Base-by-base conservation (phyloP, 768 basidiomycete genomes). In the Hortiboletus campestris region DNA sequence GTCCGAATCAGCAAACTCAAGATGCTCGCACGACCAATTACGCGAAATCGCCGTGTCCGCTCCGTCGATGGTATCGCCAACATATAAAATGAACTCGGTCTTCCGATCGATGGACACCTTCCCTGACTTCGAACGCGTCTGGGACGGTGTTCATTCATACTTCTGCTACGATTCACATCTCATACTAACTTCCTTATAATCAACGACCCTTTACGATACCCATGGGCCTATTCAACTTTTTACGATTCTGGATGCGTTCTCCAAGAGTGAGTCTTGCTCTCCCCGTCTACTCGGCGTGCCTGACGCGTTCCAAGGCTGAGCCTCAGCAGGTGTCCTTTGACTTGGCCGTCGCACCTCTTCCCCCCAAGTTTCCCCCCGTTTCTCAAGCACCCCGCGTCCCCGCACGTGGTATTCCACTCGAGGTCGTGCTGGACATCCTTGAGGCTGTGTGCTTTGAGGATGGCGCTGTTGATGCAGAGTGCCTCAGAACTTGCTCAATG, bases 341-440 rank as follows among this genome's bases (percentile, higher is more conserved):
- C 63, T 62, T 81, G 51, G 64, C 69, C 53, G 59, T 74, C 31
- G 52, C 60, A 35, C 52, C 64, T 50, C 65, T 65, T 51, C 61
- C 63, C 51, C 63, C 52, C 45, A 67, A 64, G 44, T 36, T 53
- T 58, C 39, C 50, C 53, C 11, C 61, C 46, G 45, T 38, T 36
- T 51, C 60, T 48, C 57, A 56, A 51, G 34, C 55, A 29, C 64
- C 60, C 52, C 55, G 63, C 56, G 56, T 72, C 39, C 67, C 64
- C 43, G 31, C 55, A 58, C 55, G 60, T 46, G 70, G 67, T 8
- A 72, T 89, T 39, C 88, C 88, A 11, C 74, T 85, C 57, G 88
- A 89, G 70, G 64, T 90, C 45, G 76, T 84, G 40, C 71, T 86
- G 53, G 65, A 78, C 61, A 82, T 90, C 67, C 78, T 89, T 59